Conservation (phyloP, 345 rosid species). For the Turritis glabra region DNA sequence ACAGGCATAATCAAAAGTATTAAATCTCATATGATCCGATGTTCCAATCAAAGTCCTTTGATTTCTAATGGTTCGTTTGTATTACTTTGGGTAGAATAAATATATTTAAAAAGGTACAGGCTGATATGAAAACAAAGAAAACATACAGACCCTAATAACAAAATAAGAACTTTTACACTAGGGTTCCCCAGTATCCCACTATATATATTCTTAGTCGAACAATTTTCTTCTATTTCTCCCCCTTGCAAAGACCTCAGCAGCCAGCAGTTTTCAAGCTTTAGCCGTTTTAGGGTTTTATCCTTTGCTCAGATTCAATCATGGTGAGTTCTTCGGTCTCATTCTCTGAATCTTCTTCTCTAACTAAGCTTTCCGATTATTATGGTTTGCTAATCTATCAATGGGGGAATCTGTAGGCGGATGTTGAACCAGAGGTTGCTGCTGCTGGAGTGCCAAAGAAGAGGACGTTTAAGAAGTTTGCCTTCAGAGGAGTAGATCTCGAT, state of each 20-base stretch:
- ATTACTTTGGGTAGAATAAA: not conserved
- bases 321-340: conserved; percentile 17
- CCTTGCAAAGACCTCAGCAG: conserved; percentile 15
- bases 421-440: conserved; percentile 49
- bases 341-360: not conserved
- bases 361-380: not conserved
- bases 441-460: conserved; percentile 73
- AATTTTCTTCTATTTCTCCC: not conserved
- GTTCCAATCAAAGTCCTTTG: not conserved
- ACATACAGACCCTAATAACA: not conserved
- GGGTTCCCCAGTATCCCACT: conserved; percentile 28
- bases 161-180: conserved; percentile 16
- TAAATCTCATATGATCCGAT: not conserved
- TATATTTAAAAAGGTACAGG: not conserved
- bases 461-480: conserved; percentile 85
- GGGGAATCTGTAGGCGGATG: conserved; percentile 46
- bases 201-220: conserved; percentile 9
- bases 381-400: not conserved
- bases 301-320: conserved; percentile 30
- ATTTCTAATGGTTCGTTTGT: not conserved
- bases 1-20: too few species aligned
- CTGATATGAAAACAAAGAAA: not conserved
- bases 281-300: conserved; percentile 31
- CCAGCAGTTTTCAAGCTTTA: not conserved
- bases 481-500: conserved; percentile 84